Evolutionary conservation across 352 stramenopile genomes (phyloP).

Genomic region (Pythium rhizo-oryzae): DNA sequence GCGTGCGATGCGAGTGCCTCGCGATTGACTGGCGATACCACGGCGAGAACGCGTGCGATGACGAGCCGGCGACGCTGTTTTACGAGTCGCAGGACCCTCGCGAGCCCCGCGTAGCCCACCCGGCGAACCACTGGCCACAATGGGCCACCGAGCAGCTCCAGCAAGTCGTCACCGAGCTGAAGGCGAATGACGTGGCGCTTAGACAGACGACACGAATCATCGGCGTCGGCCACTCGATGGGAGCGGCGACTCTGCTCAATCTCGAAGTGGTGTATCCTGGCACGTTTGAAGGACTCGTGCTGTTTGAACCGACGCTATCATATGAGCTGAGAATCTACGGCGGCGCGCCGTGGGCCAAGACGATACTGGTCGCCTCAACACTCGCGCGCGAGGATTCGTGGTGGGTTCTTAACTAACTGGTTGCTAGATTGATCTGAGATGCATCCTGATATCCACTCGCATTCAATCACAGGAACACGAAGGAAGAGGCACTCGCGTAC

Average conservation of each 20-base stretch:
- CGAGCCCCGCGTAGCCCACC: slow-evolving; percentile 32
- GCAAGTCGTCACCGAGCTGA: background rate
- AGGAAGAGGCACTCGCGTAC: slow-evolving; percentile 1
- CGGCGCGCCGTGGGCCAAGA: background rate
- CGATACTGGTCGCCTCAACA: background rate
- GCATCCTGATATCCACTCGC: too few relatives aligned
- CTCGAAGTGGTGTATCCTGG: slow-evolving; percentile 16
- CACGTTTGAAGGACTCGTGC: slow-evolving; percentile 13
- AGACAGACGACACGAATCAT: slow-evolving; percentile 15
- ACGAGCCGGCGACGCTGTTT: slow-evolving; percentile 24
- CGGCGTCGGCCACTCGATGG: slow-evolving; percentile 25
- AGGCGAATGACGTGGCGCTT: background rate
- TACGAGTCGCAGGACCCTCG: slow-evolving; percentile 10
- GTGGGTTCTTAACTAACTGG: background rate
- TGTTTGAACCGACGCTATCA: slow-evolving; percentile 11
- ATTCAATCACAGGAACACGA: slow-evolving; percentile 8
- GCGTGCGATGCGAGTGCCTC: slow-evolving; percentile 27
- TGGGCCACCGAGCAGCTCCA: slow-evolving; percentile 11
- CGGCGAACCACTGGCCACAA: slow-evolving; percentile 7
- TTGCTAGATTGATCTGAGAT: background rate
- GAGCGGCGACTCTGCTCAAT: slow-evolving; percentile 6
- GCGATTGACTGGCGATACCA: slow-evolving; percentile 45
- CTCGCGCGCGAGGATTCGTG: slow-evolving; percentile 9
- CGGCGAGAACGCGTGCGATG: slow-evolving; percentile 35
- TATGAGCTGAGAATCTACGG: background rate